A percentile compares a stretch with the other conserved stretches of the same genome.
Conservation (phyloP, 805 yeast genomes). For the Cyberlindnera euphorbiae region DNA sequence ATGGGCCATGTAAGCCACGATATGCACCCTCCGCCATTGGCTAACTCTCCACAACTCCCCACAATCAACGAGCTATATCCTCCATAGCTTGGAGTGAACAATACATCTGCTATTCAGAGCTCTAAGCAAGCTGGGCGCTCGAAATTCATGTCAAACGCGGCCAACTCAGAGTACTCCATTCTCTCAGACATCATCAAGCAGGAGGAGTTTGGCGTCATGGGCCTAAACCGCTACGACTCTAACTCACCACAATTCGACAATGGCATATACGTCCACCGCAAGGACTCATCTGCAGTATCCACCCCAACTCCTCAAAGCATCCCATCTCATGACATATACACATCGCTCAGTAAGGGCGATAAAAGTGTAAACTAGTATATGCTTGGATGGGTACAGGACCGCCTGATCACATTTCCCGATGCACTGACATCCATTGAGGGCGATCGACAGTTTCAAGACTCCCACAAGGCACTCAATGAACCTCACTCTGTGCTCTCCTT, state of each 20-base stretch:
- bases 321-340: slow-evolving; percentile 21
- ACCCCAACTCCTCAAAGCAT: slow-evolving; percentile 16
- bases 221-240: slow-evolving; percentile 4
- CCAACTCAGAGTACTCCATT: slow-evolving; percentile 67
- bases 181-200: slow-evolving; percentile 57
- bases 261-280: slow-evolving; percentile 5
- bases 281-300: slow-evolving; percentile 6
- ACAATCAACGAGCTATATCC: slow-evolving; percentile 11
- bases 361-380: slow-evolving; percentile 61
- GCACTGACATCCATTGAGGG: slow-evolving; percentile 34
- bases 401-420: slow-evolving; percentile 51
- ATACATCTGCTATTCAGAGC: neutral
- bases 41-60: slow-evolving; percentile 1
- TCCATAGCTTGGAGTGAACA: slow-evolving; percentile 7
- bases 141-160: slow-evolving; percentile 62
- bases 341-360: slow-evolving; percentile 44
- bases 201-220: slow-evolving; percentile 18
- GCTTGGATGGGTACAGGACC: slow-evolving; percentile 46
- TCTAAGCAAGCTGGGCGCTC: slow-evolving; percentile 17
- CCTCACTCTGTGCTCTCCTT: slow-evolving; percentile 13
- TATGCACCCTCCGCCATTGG: neutral
- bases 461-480: slow-evolving; percentile 1
- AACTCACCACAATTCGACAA: slow-evolving; percentile 13
- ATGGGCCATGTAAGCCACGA: slow-evolving; percentile 4
- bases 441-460: slow-evolving; percentile 8